Evolutionary conservation across 176 grass and related monocot genomes (phyloP), one percentile per base, ranked within the genome.

Genomic region (Avena eriantha): DNA sequence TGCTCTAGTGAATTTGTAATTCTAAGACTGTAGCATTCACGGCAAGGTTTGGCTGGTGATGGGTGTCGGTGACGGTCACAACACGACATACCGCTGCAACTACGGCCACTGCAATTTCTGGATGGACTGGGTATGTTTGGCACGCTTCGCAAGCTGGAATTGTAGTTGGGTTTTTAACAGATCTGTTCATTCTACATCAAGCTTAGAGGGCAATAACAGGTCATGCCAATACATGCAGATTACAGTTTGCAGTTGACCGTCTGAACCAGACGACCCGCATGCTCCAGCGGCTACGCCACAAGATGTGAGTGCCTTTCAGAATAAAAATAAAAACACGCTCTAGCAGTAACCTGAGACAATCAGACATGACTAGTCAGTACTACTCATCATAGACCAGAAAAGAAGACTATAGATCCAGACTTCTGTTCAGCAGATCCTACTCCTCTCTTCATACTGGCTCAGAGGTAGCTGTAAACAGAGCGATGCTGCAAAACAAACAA

Each of bases 241-340:
- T 70, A 70, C 67, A 70, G 67, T 70, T 70, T 33, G 3, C 34
- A 70, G 67, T 70, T 68, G 8, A 69, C 67, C 41, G 67, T 34
- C 16, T 39, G 8, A 7, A 70, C 34, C 33, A 69, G 17, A n/a
- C n/a, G n/a, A n/a, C n/a, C n/a, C n/a, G n/a, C n/a, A n/a, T n/a
- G n/a, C n/a, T n/a, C n/a, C n/a, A n/a, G n/a, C n/a, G 50, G 50
- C 50, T 17, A 41, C 7, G 50, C 50, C 14, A 53, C 39, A 57
- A 34, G 34, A 35, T 70, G 67, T 7, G 35, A 11, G 67, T 21
- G 67, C 34, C 67, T 70, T 70, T 21, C 41, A n/a, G n/a, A n/a
- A n/a, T n/a, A 15, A 66, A 66, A 26, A 17, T 7, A 26, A 66
- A 34, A 33, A 66, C 63, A 6, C 26, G 4, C 14, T 59, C 0